Evolutionary conservation across 140 eudicot species (phyloP).

Genomic region (Senecio squalidus): DNA sequence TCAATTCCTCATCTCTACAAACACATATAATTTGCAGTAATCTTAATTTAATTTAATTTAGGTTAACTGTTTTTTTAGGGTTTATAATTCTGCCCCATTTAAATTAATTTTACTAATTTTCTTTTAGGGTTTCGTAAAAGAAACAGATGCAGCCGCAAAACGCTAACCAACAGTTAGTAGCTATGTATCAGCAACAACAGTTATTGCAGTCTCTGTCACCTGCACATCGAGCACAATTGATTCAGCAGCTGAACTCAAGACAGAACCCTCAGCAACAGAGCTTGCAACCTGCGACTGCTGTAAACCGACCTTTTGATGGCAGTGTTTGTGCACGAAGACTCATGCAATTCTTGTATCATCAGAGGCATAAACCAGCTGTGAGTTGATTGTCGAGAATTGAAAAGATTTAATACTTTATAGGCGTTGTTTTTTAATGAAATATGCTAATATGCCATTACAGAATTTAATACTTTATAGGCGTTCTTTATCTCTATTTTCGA

Average conservation of each 20-base stretch:
- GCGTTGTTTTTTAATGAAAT: background rate
- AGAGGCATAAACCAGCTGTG: constrained; percentile 70
- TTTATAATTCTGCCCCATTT: too few relatives aligned
- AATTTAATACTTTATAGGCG: too few relatives aligned
- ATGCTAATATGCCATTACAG: background rate
- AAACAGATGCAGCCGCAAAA: constrained; percentile 62
- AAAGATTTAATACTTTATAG: background rate
- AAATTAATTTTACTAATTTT: too few relatives aligned
- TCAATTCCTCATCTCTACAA: too few relatives aligned
- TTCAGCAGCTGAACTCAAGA: constrained; percentile 58
- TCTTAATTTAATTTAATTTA: too few relatives aligned
- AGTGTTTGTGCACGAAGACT: constrained; percentile 68
- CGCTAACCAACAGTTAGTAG: constrained; percentile 58
- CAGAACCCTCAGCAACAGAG: constrained; percentile 54
- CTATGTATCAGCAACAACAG: constrained; percentile 70
- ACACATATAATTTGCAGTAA: too few relatives aligned
- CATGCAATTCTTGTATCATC: constrained; percentile 81
- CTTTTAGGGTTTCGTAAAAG: too few relatives aligned
- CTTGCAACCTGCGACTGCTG: constrained; percentile 45
- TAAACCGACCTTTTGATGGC: constrained; percentile 65
- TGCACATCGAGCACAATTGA: constrained; percentile 58
- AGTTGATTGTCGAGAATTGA: constrained; percentile 27
- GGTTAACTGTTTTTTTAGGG: too few relatives aligned
- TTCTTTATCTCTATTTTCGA: constrained; percentile 79
- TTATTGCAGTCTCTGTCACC: constrained; percentile 62